phyloP scores from a whole-genome alignment of 179 eudicot genomes.

The Silene vulgaris region DNA sequence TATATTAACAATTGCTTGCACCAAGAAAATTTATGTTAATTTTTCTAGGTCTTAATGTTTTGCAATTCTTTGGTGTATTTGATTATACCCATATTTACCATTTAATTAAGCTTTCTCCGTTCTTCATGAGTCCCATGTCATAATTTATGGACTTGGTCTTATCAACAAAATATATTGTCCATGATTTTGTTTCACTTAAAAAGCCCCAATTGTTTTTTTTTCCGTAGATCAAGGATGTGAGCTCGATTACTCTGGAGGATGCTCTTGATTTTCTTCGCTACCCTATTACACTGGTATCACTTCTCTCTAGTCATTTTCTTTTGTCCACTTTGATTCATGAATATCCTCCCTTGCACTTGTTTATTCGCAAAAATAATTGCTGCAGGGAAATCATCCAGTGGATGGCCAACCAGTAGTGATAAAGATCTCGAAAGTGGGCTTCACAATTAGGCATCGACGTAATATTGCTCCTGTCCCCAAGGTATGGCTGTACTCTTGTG shows the following conservation, averaged over 20 bases:
- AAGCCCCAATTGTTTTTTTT: not conserved
- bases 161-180: not conserved
- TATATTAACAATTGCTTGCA: constrained; percentile 6
- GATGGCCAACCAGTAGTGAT: constrained; percentile 58
- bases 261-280: constrained; percentile 72
- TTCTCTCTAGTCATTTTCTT: not conserved
- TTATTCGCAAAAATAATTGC: not conserved
- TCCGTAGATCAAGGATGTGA: constrained; percentile 52
- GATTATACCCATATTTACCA: not conserved
- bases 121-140: not conserved
- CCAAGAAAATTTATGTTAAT: not conserved
- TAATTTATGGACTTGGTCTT: not conserved
- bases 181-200: constrained; percentile 14
- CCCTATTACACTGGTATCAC: constrained; percentile 65
- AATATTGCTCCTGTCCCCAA: constrained; percentile 62
- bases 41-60: not conserved
- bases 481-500: constrained; percentile 38
- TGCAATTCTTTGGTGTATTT: constrained; percentile 8
- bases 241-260: constrained; percentile 57
- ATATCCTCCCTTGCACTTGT: constrained; percentile 2
- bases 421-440: constrained; percentile 58
- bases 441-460: constrained; percentile 62
- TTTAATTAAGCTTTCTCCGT: not conserved
- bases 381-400: constrained; percentile 81
- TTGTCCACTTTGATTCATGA: not conserved